phyloP scores from a whole-genome alignment of 2,329 filamentous ascomycete species.

The Penicillium corylophilum region DNA sequence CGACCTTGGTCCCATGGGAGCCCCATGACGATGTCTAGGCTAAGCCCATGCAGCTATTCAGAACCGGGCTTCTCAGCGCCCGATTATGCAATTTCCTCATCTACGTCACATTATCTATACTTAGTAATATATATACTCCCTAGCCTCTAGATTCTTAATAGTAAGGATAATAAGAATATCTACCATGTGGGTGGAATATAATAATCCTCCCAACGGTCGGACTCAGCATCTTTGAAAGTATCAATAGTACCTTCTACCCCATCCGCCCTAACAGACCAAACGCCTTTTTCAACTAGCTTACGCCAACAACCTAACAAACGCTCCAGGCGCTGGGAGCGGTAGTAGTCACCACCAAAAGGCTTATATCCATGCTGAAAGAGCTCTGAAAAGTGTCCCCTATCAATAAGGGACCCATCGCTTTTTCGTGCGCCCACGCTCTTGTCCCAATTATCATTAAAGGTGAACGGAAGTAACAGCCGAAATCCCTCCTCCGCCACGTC shows the following conservation, averaged over 20 bases:
- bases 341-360: conserved; percentile 32
- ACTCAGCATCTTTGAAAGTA: conserved; percentile 27
- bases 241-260: conserved; percentile 31
- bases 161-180: no score
- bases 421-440: conserved; percentile 21
- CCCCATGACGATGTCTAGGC: no score
- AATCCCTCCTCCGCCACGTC: conserved; percentile 33
- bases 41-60: no score
- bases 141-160: no score
- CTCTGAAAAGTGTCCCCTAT: conserved; percentile 15
- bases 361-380: conserved; percentile 38
- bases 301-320: conserved; percentile 26
- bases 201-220: conserved; percentile 15
- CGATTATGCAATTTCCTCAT: no score
- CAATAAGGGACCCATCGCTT: conserved; percentile 27
- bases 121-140: no score
- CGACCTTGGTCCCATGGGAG: no score
- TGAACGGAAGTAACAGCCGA: conserved; percentile 19
- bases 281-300: conserved; percentile 23
- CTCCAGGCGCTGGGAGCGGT: conserved; percentile 25
- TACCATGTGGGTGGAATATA: conserved; percentile 16
- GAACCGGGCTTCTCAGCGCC: no score
- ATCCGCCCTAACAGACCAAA: conserved; percentile 27
- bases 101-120: no score
- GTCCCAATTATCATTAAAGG: conserved; percentile 11